phyloP scores from a whole-genome alignment of 169 alveolate species.

The Cyclospora cayetanensis region DNA sequence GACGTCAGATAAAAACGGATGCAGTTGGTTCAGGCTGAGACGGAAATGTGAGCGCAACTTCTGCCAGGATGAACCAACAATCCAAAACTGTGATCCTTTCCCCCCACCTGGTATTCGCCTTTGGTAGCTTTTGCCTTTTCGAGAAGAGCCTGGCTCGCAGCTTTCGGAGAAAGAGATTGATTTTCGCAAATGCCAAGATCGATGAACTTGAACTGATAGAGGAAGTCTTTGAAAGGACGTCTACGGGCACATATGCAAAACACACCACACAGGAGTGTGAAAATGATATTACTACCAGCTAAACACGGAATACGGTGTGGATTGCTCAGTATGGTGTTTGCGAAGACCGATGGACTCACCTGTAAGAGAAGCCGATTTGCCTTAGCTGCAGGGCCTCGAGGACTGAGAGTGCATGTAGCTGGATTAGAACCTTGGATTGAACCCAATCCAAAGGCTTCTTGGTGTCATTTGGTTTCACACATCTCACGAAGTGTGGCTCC shows the following conservation, averaged over 20 bases:
- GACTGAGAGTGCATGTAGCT: conserved; percentile 92
- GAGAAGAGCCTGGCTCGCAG: conserved; percentile 79
- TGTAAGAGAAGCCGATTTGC: conserved; percentile 90
- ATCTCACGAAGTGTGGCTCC: conserved; percentile 91
- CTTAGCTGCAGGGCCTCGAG: conserved; percentile 92
- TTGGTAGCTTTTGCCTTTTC: conserved; percentile 76
- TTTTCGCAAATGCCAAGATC: conserved; percentile 82
- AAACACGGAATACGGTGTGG: too few species aligned
- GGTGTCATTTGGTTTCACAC: conserved; percentile 92
- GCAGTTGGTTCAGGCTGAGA: too few species aligned
- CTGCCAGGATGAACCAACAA: background rate
- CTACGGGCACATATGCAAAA: conserved; percentile 76
- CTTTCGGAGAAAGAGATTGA: conserved; percentile 78
- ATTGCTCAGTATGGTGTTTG: too few species aligned
- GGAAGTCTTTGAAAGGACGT: conserved; percentile 86
- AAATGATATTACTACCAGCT: too few species aligned
- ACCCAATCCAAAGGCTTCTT: conserved; percentile 91
- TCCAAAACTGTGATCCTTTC: background rate
- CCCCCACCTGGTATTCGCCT: conserved; percentile 64
- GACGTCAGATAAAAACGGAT: too few species aligned
- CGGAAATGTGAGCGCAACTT: too few species aligned
- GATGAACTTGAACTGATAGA: conserved; percentile 88
- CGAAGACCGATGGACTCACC: conserved; percentile 51
- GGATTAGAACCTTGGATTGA: conserved; percentile 88
- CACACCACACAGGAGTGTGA: background rate